Conservation (phyloP, 352 stramenopile species). For the Elongisporangium prolatum region DNA sequence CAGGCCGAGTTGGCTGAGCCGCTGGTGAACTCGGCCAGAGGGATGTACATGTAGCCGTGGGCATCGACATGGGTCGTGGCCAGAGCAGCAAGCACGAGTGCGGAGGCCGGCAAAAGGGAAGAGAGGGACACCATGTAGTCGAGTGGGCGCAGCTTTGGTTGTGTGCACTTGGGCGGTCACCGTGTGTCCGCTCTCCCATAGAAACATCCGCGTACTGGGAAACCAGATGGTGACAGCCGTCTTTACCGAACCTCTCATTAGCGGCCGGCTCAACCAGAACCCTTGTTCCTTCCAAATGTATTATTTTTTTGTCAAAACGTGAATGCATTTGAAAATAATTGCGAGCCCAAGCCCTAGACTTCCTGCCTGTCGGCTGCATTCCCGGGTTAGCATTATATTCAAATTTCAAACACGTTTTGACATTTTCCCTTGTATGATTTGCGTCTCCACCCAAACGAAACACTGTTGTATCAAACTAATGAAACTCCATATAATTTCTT, state of each 20-base stretch:
- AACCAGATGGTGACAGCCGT: background rate
- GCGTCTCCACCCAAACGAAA: background rate
- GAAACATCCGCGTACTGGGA: background rate
- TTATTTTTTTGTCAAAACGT: no score
- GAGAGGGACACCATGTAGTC: background rate
- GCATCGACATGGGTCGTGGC: conserved; percentile 13
- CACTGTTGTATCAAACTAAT: no score
- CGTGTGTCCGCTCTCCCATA: background rate
- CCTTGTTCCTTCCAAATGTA: background rate
- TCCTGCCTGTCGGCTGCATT: no score
- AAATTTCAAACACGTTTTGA: background rate
- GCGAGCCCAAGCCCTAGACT: no score
- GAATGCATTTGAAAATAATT: no score
- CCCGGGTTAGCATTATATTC: no score
- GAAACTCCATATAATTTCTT: background rate
- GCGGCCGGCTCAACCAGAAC: background rate
- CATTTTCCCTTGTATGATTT: no score
- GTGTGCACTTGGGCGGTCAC: background rate
- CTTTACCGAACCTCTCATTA: background rate
- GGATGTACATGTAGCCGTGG: conserved; percentile 30
- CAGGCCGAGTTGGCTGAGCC: conserved; percentile 20
- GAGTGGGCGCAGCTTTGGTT: background rate
- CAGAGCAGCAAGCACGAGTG: conserved; percentile 16
- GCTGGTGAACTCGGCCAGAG: conserved; percentile 23
- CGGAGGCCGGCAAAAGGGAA: background rate